These are phyloP conservation scores for Sporobolus alterniflorus DNA, from an alignment of 202 grass and related monocot species.

Conservation along the genomic window DNA sequence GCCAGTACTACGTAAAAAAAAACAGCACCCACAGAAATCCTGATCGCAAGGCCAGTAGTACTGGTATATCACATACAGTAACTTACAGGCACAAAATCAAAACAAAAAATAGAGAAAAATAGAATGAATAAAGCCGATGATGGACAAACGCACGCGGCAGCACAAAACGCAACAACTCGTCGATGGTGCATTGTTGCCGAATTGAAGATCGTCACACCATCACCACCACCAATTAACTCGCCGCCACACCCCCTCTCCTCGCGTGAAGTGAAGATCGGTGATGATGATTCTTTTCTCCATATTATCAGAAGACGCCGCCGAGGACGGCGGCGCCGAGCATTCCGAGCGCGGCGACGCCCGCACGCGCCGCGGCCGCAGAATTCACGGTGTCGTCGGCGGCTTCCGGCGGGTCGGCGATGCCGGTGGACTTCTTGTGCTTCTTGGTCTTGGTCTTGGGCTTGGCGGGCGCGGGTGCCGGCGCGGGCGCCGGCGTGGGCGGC, in stretches of 20 bases:
- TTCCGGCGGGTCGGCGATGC: constrained; percentile 52
- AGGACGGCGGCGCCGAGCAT: constrained; percentile 36
- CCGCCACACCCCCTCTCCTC: too few species aligned
- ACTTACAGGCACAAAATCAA: constrained; percentile 42
- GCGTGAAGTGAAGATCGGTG: background rate
- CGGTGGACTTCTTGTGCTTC: constrained; percentile 62
- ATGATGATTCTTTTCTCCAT: background rate
- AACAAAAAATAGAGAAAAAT: background rate
- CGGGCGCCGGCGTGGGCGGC: constrained; percentile 57
- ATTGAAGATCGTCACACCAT: too few species aligned
- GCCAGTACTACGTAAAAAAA: too few species aligned
- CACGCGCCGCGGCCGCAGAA: constrained; percentile 12
- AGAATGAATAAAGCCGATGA: constrained; percentile 55
- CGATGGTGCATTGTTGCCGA: too few species aligned
- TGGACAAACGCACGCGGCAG: constrained; percentile 37
- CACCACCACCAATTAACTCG: background rate
- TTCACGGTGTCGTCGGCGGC: constrained; percentile 46
- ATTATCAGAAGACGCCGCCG: constrained; percentile 30
- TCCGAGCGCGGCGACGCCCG: constrained; percentile 18
- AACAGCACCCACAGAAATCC: too few species aligned
- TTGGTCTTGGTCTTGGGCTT: constrained; percentile 69
- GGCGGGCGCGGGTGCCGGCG: constrained; percentile 40
- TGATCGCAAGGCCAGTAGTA: background rate
- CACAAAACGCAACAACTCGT: constrained; percentile 37
- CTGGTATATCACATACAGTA: too few species aligned